phyloP scores from a whole-genome alignment of 73 alveolate genomes.

The Paramecium biaurelia region DNA sequence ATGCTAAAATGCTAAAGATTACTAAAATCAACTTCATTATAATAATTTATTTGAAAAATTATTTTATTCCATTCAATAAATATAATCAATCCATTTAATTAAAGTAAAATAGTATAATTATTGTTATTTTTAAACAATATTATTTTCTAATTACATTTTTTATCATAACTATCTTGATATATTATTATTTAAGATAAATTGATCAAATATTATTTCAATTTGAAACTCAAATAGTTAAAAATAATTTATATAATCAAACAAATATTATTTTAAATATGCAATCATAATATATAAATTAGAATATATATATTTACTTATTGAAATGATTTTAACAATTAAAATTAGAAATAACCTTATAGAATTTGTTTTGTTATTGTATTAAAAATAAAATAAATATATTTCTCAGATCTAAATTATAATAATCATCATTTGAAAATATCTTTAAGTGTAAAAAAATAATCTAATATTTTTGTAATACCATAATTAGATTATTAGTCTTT shows the following conservation, averaged over 20 bases:
- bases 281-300: too few relatives aligned
- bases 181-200: too few relatives aligned
- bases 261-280: too few relatives aligned
- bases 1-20: background rate
- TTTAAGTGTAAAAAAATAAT: background rate
- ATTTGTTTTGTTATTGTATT: background rate
- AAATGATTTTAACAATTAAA: too few relatives aligned
- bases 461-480: background rate
- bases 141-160: background rate
- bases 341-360: too few relatives aligned
- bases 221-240: too few relatives aligned
- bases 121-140: too few relatives aligned
- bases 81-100: background rate
- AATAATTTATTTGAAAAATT: conserved; percentile 1
- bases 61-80: background rate
- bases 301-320: too few relatives aligned
- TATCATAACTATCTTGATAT: background rate
- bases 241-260: too few relatives aligned
- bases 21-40: background rate
- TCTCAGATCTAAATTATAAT: background rate
- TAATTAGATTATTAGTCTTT: background rate
- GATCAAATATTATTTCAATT: too few relatives aligned
- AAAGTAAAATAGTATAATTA: background rate
- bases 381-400: background rate
- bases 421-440: background rate